Base-by-base conservation (phyloP, 345 rosid genomes). In the Pistacia integerrima region DNA sequence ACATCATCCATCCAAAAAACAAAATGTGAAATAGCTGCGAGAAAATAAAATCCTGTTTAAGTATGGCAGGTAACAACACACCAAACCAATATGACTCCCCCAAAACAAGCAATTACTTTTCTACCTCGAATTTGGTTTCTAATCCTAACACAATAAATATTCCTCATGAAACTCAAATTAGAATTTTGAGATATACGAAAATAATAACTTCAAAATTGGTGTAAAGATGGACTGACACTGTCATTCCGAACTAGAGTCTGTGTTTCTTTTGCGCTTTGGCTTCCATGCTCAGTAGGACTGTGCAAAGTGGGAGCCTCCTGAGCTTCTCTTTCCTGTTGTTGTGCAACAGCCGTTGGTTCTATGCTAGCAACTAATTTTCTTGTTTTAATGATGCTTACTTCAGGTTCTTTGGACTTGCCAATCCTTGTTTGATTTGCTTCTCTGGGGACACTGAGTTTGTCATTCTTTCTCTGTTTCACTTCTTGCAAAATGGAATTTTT, bases 201-300 rank as follows among this genome's bases (percentile, higher is more conserved):
- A 65, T 78, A 16, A 64, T 56, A 56, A 56, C 35, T 55, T 61
- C 49, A 58, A 35, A 67, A 67, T 49, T 57, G 74, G 44, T 52
- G 79, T 66, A 8, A 58, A 67, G 48, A 57, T 69, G 72, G 59
- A 62, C 90, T 90, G 88, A 94, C 98, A 33, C 72, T 79, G 62
- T 80, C 86, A 57, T 64, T 65, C 44, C 79, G 61, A 76, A 63
- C 79, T 77, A 73, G 81, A 55, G 70, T 81, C 77, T 74, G 79
- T 69, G 74, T 63, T 74, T 81, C 83, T 51, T 80, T 67, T 8
- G 74, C 71, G 46, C 72, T 67, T 81, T 28, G 80, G 77, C 73
- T 41, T 70, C 82, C 80, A 44, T 74, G 79, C 56, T 74, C 79
- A 0, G 38, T 33, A 1, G 78, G 73, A 77, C 38, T 28, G 65